These are phyloP conservation scores for Rhizopogon parksii DNA, from an alignment of 1,284 basidiomycete genomes.

Conservation along the genomic window DNA sequence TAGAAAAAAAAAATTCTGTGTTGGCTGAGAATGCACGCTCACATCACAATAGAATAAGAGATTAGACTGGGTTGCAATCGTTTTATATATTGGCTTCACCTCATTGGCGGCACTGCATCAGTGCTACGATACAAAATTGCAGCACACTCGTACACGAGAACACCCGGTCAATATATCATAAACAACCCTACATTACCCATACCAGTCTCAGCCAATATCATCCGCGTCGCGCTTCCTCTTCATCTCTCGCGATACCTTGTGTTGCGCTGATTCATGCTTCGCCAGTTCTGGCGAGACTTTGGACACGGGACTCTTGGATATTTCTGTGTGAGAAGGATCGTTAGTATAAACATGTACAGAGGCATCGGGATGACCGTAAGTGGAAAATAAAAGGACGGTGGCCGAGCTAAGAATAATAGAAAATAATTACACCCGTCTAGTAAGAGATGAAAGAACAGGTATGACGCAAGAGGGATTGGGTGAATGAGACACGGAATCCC, in stretches of 20 bases:
- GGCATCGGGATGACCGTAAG: neutral
- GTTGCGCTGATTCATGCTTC: constrained; percentile 84
- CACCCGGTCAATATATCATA: neutral
- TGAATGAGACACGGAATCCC: neutral
- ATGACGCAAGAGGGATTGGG: neutral
- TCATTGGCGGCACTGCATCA: neutral
- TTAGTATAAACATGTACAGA: constrained; percentile 10
- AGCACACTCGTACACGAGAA: neutral
- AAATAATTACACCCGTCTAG: too few relatives aligned
- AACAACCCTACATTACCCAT: neutral
- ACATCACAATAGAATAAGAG: too few relatives aligned
- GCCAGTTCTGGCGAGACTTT: constrained; percentile 83
- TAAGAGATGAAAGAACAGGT: too few relatives aligned
- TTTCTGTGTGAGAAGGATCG: constrained; percentile 46
- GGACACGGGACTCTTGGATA: constrained; percentile 88
- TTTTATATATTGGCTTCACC: neutral
- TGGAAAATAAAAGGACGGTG: constrained; percentile 1
- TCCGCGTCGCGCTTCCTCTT: constrained; percentile 81
- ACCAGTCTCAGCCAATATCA: constrained; percentile 44
- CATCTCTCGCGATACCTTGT: constrained; percentile 85
- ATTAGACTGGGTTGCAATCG: too few relatives aligned
- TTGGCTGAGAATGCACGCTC: too few relatives aligned
- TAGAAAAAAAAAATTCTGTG: too few relatives aligned
- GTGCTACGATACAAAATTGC: neutral
- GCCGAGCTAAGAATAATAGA: too few relatives aligned